A percentile compares a stretch with the other conserved stretches of the same genome.
phyloP scores from a whole-genome alignment of 768 basidiomycete species.

The Chalciporus piperatus region DNA sequence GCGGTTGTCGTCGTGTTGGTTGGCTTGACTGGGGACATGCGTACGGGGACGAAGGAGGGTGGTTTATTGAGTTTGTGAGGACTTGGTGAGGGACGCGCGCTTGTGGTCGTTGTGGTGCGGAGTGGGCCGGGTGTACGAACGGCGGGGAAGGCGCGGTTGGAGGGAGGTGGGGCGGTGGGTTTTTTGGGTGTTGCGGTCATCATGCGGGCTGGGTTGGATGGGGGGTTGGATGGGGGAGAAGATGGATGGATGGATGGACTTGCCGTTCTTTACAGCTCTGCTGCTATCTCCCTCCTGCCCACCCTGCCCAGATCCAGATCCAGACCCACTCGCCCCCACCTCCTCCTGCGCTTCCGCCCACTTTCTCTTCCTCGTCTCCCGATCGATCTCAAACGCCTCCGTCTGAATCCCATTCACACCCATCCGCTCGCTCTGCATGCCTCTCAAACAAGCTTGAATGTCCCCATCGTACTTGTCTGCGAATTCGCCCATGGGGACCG shows the following conservation, averaged over 20 bases:
- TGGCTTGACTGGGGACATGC: slow-evolving; percentile 53
- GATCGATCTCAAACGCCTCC: slow-evolving; percentile 58
- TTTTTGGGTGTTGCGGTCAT: slow-evolving; percentile 52
- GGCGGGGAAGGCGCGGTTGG: slow-evolving; percentile 43
- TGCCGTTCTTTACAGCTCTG: slow-evolving; percentile 62
- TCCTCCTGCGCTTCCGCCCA: slow-evolving; percentile 67
- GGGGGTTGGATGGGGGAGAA: neutral
- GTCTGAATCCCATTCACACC: slow-evolving; percentile 37
- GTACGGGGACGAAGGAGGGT: slow-evolving; percentile 30
- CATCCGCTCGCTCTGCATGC: slow-evolving; percentile 63
- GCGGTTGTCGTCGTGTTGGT: slow-evolving; percentile 20
- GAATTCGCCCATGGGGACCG: slow-evolving; percentile 74
- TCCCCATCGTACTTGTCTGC: slow-evolving; percentile 76
- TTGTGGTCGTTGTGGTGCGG: slow-evolving; percentile 17
- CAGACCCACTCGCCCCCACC: slow-evolving; percentile 39
- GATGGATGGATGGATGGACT: slow-evolving; percentile 11
- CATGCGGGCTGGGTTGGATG: slow-evolving; percentile 37
- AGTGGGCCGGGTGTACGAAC: slow-evolving; percentile 43
- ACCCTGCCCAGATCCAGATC: slow-evolving; percentile 12
- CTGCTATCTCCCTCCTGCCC: slow-evolving; percentile 32
- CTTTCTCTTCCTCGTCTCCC: slow-evolving; percentile 70
- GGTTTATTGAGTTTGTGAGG: slow-evolving; percentile 33
- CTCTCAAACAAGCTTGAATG: slow-evolving; percentile 66
- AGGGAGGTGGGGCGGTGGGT: slow-evolving; percentile 42
- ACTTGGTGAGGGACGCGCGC: slow-evolving; percentile 35